Percentiles rank a stretch among this genome's conserved stretches.
These are phyloP conservation scores for Saccharomycopsis phalli DNA, from an alignment of 1,139 yeast species.

Conservation along the genomic window DNA sequence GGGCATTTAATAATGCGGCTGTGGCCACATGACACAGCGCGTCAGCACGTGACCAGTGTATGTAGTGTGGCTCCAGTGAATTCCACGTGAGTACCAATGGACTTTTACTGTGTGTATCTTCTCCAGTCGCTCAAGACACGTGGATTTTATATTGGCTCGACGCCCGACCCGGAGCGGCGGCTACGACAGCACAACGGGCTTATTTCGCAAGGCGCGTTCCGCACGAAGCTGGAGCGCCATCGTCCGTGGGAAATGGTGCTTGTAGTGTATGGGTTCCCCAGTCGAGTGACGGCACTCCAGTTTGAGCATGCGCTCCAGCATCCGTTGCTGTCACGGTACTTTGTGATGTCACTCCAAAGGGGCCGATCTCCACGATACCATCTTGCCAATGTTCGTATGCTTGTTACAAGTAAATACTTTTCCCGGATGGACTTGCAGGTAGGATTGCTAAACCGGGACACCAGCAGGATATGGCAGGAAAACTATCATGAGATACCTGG, in stretches of 20 bases:
- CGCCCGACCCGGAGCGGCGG: conserved; percentile 63
- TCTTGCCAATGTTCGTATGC: conserved; percentile 42
- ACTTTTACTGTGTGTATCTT: conserved; percentile 59
- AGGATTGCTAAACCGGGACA: conserved; percentile 31
- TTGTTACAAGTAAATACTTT: conserved; percentile 38
- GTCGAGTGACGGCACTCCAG: conserved; percentile 61
- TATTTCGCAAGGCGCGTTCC: conserved; percentile 57
- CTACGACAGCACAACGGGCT: conserved; percentile 75
- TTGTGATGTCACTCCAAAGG: conserved; percentile 25
- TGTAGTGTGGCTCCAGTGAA: no score
- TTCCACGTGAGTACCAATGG: no score
- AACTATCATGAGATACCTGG: conserved; percentile 26
- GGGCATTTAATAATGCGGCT: no score
- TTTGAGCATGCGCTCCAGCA: conserved; percentile 76
- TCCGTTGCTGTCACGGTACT: conserved; percentile 54
- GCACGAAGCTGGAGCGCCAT: conserved; percentile 45
- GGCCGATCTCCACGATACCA: conserved; percentile 35
- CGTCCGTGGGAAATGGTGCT: conserved; percentile 70
- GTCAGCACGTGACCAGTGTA: no score
- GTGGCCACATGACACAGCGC: no score
- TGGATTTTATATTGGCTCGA: conserved; percentile 63
- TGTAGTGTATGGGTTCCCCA: conserved; percentile 63
- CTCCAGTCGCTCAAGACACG: conserved; percentile 49
- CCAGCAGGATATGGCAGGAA: conserved; percentile 27
- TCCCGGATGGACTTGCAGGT: conserved; percentile 34